A percentile compares a stretch with the other conserved stretches of the same genome.
phyloP scores from a whole-genome alignment of 2,329 filamentous ascomycete species.

The Phialemonium atrogriseum region DNA sequence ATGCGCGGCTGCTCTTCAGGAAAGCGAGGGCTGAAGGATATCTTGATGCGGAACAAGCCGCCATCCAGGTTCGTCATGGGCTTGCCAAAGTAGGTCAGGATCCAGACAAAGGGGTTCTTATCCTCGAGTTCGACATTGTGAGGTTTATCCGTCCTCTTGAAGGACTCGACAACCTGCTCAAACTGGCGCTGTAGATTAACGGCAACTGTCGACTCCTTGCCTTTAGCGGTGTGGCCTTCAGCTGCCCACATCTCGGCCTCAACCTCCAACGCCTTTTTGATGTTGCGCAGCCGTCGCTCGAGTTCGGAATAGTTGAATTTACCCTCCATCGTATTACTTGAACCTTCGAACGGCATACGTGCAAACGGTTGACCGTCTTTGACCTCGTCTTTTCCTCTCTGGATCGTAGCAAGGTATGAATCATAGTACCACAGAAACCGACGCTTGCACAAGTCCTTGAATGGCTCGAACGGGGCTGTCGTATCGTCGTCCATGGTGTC shows the following conservation, averaged over 20 bases:
- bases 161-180: slow-evolving; percentile 69
- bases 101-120: slow-evolving; percentile 84
- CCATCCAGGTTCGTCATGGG: slow-evolving; percentile 93
- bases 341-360: slow-evolving; percentile 82
- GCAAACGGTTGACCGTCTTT: slow-evolving; percentile 57
- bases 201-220: slow-evolving; percentile 65
- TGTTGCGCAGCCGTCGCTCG: slow-evolving; percentile 55
- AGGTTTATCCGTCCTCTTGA: slow-evolving; percentile 63
- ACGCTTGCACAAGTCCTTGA: slow-evolving; percentile 82
- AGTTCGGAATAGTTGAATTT: slow-evolving; percentile 74
- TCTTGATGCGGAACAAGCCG: slow-evolving; percentile 73
- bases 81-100: slow-evolving; percentile 78
- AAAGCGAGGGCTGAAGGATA: slow-evolving; percentile 76
- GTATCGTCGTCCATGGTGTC: slow-evolving; percentile 42
- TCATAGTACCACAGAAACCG: slow-evolving; percentile 96
- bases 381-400: slow-evolving; percentile 55
- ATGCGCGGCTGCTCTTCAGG: slow-evolving; percentile 83
- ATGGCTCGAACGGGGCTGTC: slow-evolving; percentile 65
- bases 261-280: slow-evolving; percentile 62
- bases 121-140: slow-evolving; percentile 70
- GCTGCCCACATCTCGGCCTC: slow-evolving; percentile 66
- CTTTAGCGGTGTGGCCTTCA: slow-evolving; percentile 55
- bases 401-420: slow-evolving; percentile 67
- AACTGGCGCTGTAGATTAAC: slow-evolving; percentile 78
- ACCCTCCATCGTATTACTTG: slow-evolving; percentile 75